phyloP scores from a whole-genome alignment of 2,329 filamentous ascomycete genomes.

The Biscogniauxia marginata region DNA sequence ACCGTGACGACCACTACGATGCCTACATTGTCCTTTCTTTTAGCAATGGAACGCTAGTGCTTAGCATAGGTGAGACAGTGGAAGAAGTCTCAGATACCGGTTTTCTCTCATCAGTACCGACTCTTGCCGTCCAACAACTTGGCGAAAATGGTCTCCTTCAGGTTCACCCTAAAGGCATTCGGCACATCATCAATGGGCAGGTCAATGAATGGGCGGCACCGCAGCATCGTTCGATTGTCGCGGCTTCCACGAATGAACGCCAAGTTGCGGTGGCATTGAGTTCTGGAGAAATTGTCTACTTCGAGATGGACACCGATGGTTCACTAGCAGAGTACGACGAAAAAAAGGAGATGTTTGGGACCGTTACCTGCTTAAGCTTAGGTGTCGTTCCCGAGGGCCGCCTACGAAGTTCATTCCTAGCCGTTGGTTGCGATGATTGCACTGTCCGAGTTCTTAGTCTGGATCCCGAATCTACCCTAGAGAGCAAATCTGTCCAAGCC shows the following conservation, averaged over 20 bases:
- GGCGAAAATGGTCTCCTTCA: constrained; percentile 92
- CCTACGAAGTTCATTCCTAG: constrained; percentile 85
- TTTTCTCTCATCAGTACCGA: constrained; percentile 84
- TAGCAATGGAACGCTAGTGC: constrained; percentile 81
- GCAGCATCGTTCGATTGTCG: constrained; percentile 91
- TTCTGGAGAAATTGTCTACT: constrained; percentile 96
- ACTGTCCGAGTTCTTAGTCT: constrained; percentile 91
- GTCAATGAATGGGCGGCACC: constrained; percentile 94
- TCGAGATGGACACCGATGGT: constrained; percentile 93
- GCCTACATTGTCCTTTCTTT: constrained; percentile 96
- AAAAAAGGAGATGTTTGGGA: constrained; percentile 91
- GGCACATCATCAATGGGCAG: constrained; percentile 76
- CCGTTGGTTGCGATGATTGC: constrained; percentile 94
- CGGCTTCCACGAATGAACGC: constrained; percentile 86
- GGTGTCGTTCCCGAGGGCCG: constrained; percentile 90
- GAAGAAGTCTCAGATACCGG: constrained; percentile 94
- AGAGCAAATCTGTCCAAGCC: constrained; percentile 92
- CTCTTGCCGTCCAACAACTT: constrained; percentile 88
- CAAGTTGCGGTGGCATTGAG: constrained; percentile 94
- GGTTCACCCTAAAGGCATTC: constrained; percentile 93
- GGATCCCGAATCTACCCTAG: constrained; percentile 84
- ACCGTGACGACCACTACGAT: constrained; percentile 78
- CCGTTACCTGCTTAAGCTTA: constrained; percentile 90
- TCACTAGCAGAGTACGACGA: constrained; percentile 92
- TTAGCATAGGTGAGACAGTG: constrained; percentile 95